Percentiles rank a stretch among this genome's conserved stretches.
Conservation (phyloP, 2,329 filamentous ascomycete genomes). For the Fusarium hainanense region DNA sequence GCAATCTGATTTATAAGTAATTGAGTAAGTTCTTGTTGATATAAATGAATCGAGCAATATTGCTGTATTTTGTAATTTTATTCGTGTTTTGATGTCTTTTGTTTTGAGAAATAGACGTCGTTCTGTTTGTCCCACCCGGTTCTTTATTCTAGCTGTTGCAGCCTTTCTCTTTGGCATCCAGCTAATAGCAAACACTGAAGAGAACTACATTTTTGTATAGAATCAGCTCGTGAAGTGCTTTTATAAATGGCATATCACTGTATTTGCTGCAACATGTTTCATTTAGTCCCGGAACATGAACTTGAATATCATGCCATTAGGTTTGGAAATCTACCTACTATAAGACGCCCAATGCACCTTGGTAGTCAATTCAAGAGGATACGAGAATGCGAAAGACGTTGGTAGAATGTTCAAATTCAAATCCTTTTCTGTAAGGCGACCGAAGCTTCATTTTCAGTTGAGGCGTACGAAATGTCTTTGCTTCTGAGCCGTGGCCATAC, state of each 20-base stretch:
- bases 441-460: neutral
- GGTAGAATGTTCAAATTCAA: neutral
- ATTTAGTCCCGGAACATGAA: neutral
- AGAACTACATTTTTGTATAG: neutral
- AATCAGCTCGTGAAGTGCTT: neutral
- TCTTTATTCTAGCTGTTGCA: neutral
- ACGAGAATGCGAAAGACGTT: neutral
- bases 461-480: neutral
- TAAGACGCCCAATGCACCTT: neutral
- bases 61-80: neutral
- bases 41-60: neutral
- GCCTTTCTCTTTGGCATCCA: neutral
- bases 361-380: neutral
- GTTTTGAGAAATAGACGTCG: neutral
- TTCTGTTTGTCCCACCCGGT: neutral
- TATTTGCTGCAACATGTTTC: neutral
- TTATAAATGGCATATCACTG: too few species aligned
- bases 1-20: neutral
- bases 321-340: neutral
- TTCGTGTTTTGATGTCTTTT: neutral
- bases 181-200: neutral
- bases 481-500: neutral
- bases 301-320: neutral
- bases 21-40: neutral
- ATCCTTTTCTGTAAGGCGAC: neutral